Evolutionary conservation across 257 asterid species (phyloP).

Genomic region (Osmanthus fragrans): DNA sequence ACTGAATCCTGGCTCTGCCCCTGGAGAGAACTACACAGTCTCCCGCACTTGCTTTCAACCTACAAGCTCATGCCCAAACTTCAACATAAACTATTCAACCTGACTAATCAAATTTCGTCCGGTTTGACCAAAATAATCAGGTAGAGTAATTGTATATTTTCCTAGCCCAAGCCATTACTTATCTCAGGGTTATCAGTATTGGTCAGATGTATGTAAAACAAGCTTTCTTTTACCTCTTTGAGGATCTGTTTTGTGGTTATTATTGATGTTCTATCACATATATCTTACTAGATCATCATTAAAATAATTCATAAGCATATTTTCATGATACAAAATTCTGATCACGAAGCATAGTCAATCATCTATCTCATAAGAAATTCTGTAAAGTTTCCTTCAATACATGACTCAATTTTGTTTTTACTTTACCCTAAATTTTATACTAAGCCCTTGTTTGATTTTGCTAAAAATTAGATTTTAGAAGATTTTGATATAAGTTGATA

Average conservation of each 20-base stretch:
- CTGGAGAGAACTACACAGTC: too few relatives aligned
- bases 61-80: neutral
- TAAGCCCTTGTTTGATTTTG: too few relatives aligned
- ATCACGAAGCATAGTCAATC: neutral
- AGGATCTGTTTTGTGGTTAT: neutral
- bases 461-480: too few relatives aligned
- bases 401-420: neutral
- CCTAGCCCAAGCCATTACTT: neutral
- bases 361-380: neutral
- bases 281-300: neutral
- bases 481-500: too few relatives aligned
- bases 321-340: neutral
- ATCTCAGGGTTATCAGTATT: neutral
- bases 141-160: neutral
- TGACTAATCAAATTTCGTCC: neutral
- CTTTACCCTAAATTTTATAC: neutral
- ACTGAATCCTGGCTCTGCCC: too few relatives aligned
- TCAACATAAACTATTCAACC: neutral
- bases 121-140: neutral
- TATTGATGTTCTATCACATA: neutral
- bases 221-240: neutral
- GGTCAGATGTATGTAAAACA: neutral
- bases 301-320: neutral
- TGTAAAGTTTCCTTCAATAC: neutral
- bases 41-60: neutral